Percentiles rank a stretch among this genome's conserved stretches.
Evolutionary conservation across 2,329 filamentous ascomycete genomes (phyloP).

Genomic region (Pseudogymnoascus sp.): DNA sequence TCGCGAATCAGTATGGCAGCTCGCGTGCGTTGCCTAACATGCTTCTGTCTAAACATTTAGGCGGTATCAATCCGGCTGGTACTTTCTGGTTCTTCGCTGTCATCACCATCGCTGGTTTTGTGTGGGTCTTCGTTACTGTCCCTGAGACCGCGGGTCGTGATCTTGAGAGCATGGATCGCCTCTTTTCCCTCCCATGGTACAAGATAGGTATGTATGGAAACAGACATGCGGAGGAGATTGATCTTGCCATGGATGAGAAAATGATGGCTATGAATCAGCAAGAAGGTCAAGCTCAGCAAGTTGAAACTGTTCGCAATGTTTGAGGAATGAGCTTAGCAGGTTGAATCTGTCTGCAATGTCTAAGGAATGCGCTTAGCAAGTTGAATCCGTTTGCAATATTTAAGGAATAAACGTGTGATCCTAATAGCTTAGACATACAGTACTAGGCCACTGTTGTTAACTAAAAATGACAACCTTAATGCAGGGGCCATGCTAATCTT

Average conservation of each 20-base stretch:
- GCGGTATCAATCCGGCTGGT: constrained; percentile 48
- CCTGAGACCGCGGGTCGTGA: constrained; percentile 63
- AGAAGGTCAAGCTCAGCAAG: too few relatives aligned
- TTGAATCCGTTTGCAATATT: too few relatives aligned
- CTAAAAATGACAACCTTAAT: constrained; percentile 54
- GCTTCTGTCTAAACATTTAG: constrained; percentile 45
- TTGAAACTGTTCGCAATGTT: too few relatives aligned
- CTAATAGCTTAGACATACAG: too few relatives aligned
- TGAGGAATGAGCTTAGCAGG: too few relatives aligned
- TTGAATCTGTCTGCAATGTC: too few relatives aligned
- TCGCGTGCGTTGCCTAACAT: constrained; percentile 67
- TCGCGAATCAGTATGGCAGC: constrained; percentile 73
- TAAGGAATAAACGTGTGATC: too few relatives aligned
- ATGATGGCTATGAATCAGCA: too few relatives aligned
- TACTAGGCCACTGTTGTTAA: too few relatives aligned
- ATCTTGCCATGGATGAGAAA: constrained; percentile 22
- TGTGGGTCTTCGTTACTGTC: constrained; percentile 65
- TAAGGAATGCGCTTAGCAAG: too few relatives aligned
- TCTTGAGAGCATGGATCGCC: constrained; percentile 62
- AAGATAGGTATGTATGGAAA: constrained; percentile 57
- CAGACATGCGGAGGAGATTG: constrained; percentile 41
- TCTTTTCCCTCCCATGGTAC: constrained; percentile 69
- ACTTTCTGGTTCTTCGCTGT: constrained; percentile 72
- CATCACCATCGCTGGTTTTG: constrained; percentile 58
- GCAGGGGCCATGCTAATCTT: constrained; percentile 78